Conservation (phyloP, 345 rosid genomes). For the Euphorbia lathyris region DNA sequence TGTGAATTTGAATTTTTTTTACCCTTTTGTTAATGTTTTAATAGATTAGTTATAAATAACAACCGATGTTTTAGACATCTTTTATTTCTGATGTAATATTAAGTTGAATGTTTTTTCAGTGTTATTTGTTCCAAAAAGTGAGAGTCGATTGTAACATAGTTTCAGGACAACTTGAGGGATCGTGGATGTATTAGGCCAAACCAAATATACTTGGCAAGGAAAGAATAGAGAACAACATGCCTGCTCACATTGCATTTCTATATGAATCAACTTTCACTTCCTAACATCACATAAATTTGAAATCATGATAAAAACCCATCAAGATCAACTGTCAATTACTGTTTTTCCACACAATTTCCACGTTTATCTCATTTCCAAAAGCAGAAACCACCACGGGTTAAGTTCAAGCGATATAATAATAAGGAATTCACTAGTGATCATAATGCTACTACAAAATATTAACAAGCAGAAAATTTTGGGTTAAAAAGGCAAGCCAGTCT, state of each 20-base stretch:
- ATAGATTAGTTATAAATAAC: too few relatives aligned
- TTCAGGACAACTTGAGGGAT: too few relatives aligned
- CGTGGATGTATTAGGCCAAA: too few relatives aligned
- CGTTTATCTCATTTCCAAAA: not conserved
- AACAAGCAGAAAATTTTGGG: not conserved
- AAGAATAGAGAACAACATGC: too few relatives aligned
- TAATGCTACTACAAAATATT: not conserved
- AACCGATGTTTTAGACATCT: too few relatives aligned
- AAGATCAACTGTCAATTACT: not conserved
- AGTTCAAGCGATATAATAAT: not conserved
- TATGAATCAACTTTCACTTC: not conserved
- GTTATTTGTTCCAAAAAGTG: too few relatives aligned
- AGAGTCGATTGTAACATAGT: too few relatives aligned
- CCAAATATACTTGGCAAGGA: too few relatives aligned
- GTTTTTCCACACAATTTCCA: not conserved
- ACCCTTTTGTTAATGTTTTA: too few relatives aligned
- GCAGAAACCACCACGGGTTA: not conserved
- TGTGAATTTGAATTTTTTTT: too few relatives aligned
- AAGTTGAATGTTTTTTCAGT: too few relatives aligned
- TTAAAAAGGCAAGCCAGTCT: not conserved
- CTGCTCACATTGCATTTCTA: not conserved
- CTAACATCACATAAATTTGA: not conserved
- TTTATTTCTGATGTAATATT: too few relatives aligned
- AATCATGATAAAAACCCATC: not conserved
- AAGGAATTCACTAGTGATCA: not conserved